Conservation (phyloP, 345 rosid species). For the Hibiscus trionum region DNA sequence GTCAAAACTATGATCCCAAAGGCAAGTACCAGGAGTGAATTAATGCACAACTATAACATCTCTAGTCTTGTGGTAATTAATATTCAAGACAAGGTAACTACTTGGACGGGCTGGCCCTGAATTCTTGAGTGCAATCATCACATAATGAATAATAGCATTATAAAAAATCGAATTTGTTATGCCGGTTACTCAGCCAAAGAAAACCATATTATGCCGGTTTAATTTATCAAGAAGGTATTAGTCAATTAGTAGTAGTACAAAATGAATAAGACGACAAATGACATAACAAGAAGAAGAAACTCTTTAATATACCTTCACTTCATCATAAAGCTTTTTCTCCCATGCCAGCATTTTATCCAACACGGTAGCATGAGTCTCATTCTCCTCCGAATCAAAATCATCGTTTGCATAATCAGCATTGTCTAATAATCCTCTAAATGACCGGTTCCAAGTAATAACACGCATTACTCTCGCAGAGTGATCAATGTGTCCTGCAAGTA, state of each 20-base stretch:
- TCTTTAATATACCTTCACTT: conserved; percentile 66
- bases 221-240: no score
- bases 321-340: conserved; percentile 96
- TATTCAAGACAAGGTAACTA: no score
- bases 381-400: conserved; percentile 65
- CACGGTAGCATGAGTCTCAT: conserved; percentile 92
- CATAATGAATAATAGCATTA: no score
- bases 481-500: conserved; percentile 71
- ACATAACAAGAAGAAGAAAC: background rate
- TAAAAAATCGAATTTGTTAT: no score
- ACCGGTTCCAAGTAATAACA: conserved; percentile 92
- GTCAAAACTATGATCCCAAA: no score
- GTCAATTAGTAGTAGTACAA: background rate
- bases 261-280: background rate
- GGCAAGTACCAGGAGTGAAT: no score
- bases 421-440: conserved; percentile 52
- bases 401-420: conserved; percentile 51
- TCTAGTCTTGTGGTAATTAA: no score
- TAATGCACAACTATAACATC: no score
- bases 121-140: no score
- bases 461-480: conserved; percentile 97
- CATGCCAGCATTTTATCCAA: conserved; percentile 95
- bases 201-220: no score
- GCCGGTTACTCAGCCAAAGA: no score
- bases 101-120: no score